Base-by-base conservation (phyloP, 805 yeast genomes). In the Teunomyces kruisii region DNA sequence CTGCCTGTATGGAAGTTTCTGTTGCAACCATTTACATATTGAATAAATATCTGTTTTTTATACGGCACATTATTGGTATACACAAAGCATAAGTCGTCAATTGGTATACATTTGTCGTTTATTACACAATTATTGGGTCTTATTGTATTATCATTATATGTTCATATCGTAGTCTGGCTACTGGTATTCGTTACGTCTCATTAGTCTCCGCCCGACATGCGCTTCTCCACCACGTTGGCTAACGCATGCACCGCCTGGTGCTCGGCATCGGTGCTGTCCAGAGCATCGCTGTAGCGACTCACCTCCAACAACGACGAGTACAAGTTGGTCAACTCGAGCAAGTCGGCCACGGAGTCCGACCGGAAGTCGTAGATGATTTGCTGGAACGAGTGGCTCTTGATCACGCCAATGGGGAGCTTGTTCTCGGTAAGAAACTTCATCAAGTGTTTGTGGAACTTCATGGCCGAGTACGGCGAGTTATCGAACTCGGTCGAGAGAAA, bases 371-470 rank as follows among this genome's bases (percentile, higher is more conserved):
- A 73, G 12, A 79, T 63, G 33, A 79, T 55, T 50, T 79, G 82
- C 55, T 75, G 76, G 53, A 79, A 79, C 7, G 79, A 67, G 16
- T 65, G 73, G 41, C 79, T 72, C 57, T 74, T 75, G n/a, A 78
- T 73, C 8, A 72, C 70, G 16, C 62, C 64, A 26, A 78, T 67
- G 0, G 79, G 70, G 9, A 79, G 59, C 53, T 76, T 77, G 57
- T 79, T 76, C n/a, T 78, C 83, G 12, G 74, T 67, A 31, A 79
- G 56, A 46, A 79, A 79, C 49, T 65, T 70, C 67, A 78, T 63
- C 24, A 79, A 58, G 48, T 78, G 79, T 49, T 71, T 73, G 47
- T 77, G 83, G 55, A 79, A 76, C 49, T 71, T 74, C 56, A 65
- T 57, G 13, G 69, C 58, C 1, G 80, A 54, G 56, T 78, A 79